Evolutionary conservation across 139 green algal species (phyloP).

Genomic region (Edaphochlamys debaryana): DNA sequence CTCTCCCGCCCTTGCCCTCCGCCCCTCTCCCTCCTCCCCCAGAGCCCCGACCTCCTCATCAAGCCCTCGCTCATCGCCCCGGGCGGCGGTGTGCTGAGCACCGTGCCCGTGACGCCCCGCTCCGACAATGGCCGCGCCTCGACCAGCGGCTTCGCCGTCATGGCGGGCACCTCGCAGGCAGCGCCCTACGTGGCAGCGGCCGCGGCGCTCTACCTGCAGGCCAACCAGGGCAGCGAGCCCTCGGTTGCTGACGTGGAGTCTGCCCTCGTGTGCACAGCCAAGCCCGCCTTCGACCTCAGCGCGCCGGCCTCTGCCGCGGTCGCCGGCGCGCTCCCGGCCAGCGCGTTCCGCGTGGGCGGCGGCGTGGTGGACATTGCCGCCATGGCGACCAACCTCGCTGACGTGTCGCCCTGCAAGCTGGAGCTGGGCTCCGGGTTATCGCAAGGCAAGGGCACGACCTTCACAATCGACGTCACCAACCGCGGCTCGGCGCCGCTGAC

Average conservation of each 20-base stretch:
- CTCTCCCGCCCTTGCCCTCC: background rate
- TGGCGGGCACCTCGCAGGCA: conserved; percentile 44
- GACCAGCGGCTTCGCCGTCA: conserved; percentile 2
- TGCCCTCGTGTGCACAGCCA: background rate
- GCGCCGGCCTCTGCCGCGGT: too few relatives aligned
- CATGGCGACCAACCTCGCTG: conserved; percentile 8
- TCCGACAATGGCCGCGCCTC: background rate
- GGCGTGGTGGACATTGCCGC: conserved; percentile 8
- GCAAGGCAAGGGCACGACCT: background rate
- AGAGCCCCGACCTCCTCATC: conserved; percentile 23
- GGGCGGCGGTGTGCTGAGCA: conserved; percentile 10
- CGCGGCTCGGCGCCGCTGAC: background rate
- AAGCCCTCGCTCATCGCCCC: conserved; percentile 5
- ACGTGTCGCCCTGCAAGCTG: background rate
- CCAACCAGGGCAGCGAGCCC: background rate
- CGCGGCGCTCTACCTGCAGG: conserved; percentile 22
- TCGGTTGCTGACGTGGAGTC: background rate
- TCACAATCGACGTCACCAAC: background rate
- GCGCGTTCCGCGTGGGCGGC: background rate
- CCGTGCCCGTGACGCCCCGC: background rate
- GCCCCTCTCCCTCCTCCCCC: background rate
- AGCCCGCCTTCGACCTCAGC: background rate
- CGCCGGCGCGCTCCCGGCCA: background rate
- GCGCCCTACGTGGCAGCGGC: conserved; percentile 42
- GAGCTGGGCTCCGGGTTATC: conserved; percentile 4